phyloP scores from a whole-genome alignment of 768 basidiomycete genomes.

The Trametes punicea region DNA sequence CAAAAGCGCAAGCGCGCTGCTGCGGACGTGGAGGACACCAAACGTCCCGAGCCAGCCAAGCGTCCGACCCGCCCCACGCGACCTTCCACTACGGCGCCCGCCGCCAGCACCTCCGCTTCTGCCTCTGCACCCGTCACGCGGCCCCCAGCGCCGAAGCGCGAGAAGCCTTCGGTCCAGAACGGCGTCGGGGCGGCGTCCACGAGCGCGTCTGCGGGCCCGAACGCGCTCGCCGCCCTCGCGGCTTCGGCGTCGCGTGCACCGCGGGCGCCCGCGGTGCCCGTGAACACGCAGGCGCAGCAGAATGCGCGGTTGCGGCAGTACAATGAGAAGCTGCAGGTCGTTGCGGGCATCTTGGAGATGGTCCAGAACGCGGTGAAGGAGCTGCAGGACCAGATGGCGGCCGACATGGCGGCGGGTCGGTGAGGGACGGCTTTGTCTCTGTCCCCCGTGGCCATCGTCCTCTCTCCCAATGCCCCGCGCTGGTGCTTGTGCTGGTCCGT shows the following conservation, averaged over 20 bases:
- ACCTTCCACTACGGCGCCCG: conserved; percentile 11
- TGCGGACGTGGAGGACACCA: conserved; percentile 14
- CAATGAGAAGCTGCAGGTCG: conserved; percentile 17
- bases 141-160: background rate
- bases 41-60: conserved; percentile 17
- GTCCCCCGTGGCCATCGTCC: background rate
- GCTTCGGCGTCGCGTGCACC: conserved; percentile 19
- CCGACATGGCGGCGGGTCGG: conserved; percentile 4
- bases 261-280: conserved; percentile 6
- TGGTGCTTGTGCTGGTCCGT: background rate
- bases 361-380: conserved; percentile 18
- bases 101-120: conserved; percentile 13
- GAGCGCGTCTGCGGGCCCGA: conserved; percentile 3
- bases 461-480: background rate
- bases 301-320: conserved; percentile 10
- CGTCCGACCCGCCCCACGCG: conserved; percentile 14
- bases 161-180: conserved; percentile 16
- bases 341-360: conserved; percentile 19
- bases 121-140: conserved; percentile 11
- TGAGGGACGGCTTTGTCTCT: no score
- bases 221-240: conserved; percentile 16
- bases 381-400: conserved; percentile 17
- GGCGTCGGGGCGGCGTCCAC: conserved; percentile 8
- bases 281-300: background rate
- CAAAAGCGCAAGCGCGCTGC: conserved; percentile 18